These are phyloP conservation scores for Alectoria sarmentosa DNA, from an alignment of 495 filamentous ascomycete species.

Conservation along the genomic window DNA sequence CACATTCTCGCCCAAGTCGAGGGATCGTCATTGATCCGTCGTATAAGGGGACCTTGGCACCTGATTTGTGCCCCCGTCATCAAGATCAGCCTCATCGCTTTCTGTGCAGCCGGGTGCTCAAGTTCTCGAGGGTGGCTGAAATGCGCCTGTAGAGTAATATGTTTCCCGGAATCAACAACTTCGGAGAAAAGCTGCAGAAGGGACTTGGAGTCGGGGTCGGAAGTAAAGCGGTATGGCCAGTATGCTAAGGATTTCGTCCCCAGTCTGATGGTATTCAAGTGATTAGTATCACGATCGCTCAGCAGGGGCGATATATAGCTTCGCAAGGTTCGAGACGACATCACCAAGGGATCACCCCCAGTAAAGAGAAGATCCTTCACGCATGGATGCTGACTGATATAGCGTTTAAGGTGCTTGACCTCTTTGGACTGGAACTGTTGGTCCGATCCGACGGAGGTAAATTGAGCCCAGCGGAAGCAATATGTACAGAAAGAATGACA, in stretches of 20 bases:
- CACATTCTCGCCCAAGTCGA: conserved; percentile 3
- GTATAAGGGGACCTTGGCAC: conserved; percentile 6
- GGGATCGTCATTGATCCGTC: conserved; percentile 3
- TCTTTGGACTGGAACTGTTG: conserved; percentile 5
- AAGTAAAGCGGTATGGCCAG: conserved; percentile 4
- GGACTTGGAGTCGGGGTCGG: conserved; percentile 1
- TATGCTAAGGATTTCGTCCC: conserved; percentile 5
- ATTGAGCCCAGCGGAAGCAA: conserved; percentile 8
- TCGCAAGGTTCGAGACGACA: not conserved
- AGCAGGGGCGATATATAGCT: not conserved
- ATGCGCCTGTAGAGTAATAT: conserved; percentile 5
- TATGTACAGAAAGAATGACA: conserved; percentile 9
- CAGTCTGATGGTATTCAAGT: not conserved
- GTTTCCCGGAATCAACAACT: conserved; percentile 1
- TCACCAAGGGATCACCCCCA: conserved; percentile 3
- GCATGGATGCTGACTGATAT: conserved; percentile 1
- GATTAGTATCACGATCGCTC: not conserved
- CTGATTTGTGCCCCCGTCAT: conserved; percentile 4
- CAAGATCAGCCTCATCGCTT: not conserved
- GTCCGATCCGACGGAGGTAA: conserved; percentile 4
- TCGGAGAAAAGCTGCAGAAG: conserved; percentile 1
- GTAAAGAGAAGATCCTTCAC: conserved; percentile 1
- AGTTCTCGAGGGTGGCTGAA: conserved; percentile 3
- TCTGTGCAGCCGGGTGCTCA: not conserved
- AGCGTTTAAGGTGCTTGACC: not conserved